phyloP scores from a whole-genome alignment of 805 yeast species.

The Candida germanica region DNA sequence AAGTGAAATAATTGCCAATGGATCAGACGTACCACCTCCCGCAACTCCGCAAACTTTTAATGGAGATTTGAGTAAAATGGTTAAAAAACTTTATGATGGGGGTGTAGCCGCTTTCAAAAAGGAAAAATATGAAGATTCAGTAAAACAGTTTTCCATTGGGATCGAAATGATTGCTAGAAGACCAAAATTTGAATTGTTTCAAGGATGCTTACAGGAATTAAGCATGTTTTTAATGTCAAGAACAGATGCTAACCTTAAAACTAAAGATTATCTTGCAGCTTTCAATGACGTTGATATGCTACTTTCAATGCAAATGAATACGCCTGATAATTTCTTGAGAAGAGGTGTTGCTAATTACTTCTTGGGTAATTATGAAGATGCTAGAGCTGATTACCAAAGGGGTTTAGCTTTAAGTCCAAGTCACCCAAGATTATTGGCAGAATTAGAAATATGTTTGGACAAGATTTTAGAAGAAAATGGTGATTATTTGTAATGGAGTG shows the following conservation, averaged over 20 bases:
- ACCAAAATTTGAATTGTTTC: slow-evolving; percentile 72
- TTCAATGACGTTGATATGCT: slow-evolving; percentile 68
- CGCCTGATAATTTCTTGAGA: slow-evolving; percentile 71
- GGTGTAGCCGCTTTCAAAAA: slow-evolving; percentile 58
- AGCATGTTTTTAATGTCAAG: slow-evolving; percentile 65
- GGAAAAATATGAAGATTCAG: slow-evolving; percentile 55
- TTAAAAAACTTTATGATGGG: slow-evolving; percentile 61
- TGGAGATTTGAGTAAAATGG: slow-evolving; percentile 53
- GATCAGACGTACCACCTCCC: slow-evolving; percentile 50
- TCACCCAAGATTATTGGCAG: slow-evolving; percentile 47
- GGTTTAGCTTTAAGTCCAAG: slow-evolving; percentile 63
- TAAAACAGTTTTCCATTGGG: slow-evolving; percentile 62
- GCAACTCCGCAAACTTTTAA: slow-evolving; percentile 57
- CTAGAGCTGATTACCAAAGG: slow-evolving; percentile 67
- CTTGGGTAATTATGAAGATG: slow-evolving; percentile 59
- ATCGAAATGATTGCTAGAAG: slow-evolving; percentile 66
- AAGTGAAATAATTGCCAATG: slow-evolving; percentile 37
- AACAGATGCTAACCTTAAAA: slow-evolving; percentile 63
- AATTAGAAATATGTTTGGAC: slow-evolving; percentile 45
- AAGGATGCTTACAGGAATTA: slow-evolving; percentile 65
- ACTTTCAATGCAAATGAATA: slow-evolving; percentile 52
- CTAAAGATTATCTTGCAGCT: slow-evolving; percentile 55
- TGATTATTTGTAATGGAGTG: slow-evolving; percentile 35
- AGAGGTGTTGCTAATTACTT: slow-evolving; percentile 62
- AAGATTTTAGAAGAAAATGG: slow-evolving; percentile 59